Base-by-base conservation (phyloP, 176 grass and related monocot species). In the Raddia distichophylla region DNA sequence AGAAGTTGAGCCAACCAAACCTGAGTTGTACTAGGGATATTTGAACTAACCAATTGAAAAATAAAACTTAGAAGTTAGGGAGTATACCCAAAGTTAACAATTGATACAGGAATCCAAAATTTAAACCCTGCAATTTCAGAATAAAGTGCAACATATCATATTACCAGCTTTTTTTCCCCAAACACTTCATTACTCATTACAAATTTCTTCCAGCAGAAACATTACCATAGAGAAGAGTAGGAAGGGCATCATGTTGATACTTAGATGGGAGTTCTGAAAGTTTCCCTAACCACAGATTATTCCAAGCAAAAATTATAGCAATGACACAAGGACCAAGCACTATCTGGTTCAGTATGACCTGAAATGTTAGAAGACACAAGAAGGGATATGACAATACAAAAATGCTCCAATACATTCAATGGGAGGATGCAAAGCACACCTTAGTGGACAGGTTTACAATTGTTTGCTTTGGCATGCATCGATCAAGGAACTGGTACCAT, bases 301-400 rank as follows among this genome's bases (percentile, higher is more conserved):
- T 99, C 96, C 96, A 99, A 49, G 96, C 96, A 93, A 99, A 99
- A 80, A 99, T 67, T 46, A 93, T 64, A 75, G 89, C 89, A 86
- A 99, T 99, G 16, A 99, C 96, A 85, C 96, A 99, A 69, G 96
- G 96, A 67, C 96, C 96, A 84, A 95, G 93, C 56, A 45, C 84
- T 32, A 95, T 99, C 84, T 99, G 96, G 59, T 99, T 99, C 60
- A 95, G 68, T 90, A 99, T 67, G 73, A 99, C 96, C 96, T 99
- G 77, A 71, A 81, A 91, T 16, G 51, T 68, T 47, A 86, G 61
- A 3, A 86, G 13, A 70, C 49, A 71, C 37, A 47, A 45, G n/a
- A 81, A 79, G 46, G 7, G 1, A 22, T 16, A 76, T n/a, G 34
- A 52, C 48, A 64, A 71, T 55, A 9, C 4, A 40, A 40, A 65